Evolutionary conservation across 169 alveolate species (phyloP).

Genomic region (Cryptosporidium canis): DNA sequence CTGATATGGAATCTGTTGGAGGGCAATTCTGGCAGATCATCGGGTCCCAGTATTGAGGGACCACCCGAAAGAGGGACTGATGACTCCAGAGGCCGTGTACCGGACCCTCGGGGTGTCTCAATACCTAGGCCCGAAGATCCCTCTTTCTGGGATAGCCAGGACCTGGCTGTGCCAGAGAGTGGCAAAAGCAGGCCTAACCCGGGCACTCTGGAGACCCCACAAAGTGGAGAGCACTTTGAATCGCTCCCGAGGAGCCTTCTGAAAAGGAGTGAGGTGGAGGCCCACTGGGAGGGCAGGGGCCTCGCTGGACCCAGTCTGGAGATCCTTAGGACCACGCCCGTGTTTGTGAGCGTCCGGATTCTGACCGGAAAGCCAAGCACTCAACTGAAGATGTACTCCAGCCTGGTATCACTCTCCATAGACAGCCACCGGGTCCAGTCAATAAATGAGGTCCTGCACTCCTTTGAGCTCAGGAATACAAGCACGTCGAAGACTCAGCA

Average conservation of each 20-base stretch:
- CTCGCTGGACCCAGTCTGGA: background rate
- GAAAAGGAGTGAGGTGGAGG: too few relatives aligned
- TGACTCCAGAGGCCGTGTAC: background rate
- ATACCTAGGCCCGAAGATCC: background rate
- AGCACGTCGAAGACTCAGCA: background rate
- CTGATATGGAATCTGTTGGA: background rate
- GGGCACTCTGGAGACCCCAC: background rate
- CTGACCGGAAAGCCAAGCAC: background rate
- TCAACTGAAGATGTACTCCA: slow-evolving; percentile 7
- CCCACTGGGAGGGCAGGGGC: background rate
- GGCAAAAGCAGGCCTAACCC: background rate
- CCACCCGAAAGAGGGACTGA: background rate
- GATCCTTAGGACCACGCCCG: slow-evolving; percentile 41
- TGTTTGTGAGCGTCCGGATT: slow-evolving; percentile 4
- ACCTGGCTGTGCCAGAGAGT: background rate
- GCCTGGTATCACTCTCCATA: background rate
- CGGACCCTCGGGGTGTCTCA: background rate
- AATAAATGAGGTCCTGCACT: slow-evolving; percentile 30
- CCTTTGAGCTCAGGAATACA: slow-evolving; percentile 7
- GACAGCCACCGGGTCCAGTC: slow-evolving; percentile 34
- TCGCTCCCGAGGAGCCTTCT: too few relatives aligned
- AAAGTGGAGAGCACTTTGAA: background rate
- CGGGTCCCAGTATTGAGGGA: background rate
- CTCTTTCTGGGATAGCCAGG: background rate
- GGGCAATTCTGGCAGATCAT: background rate